These are phyloP conservation scores for Centella asiatica DNA, from an alignment of 129 eudicot species.

Conservation along the genomic window DNA sequence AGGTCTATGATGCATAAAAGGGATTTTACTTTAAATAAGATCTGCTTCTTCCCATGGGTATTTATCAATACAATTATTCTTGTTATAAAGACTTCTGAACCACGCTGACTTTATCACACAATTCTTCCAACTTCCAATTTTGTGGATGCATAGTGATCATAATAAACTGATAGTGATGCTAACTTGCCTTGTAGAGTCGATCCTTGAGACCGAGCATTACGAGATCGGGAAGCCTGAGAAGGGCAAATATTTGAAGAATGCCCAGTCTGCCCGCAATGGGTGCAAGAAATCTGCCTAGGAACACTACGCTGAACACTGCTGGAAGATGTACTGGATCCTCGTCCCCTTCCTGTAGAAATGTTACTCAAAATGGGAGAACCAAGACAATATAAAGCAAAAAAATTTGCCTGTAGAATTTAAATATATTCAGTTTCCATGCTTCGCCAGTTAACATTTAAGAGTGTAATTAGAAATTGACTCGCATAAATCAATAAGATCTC, in stretches of 20 bases:
- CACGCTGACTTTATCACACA: neutral
- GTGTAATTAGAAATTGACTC: neutral
- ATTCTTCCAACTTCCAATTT: neutral
- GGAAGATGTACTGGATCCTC: slow-evolving; percentile 43
- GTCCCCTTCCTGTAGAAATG: slow-evolving; percentile 53
- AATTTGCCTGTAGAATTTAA: too few species aligned
- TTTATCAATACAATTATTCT: too few species aligned
- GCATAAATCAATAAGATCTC: too few species aligned
- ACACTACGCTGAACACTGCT: slow-evolving; percentile 45
- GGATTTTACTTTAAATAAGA: too few species aligned
- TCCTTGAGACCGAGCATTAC: slow-evolving; percentile 40
- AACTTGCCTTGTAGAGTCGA: slow-evolving; percentile 12
- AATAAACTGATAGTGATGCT: neutral
- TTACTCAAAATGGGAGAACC: neutral
- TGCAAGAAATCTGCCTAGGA: slow-evolving; percentile 39
- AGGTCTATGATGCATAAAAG: too few species aligned
- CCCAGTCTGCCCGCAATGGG: slow-evolving; percentile 54
- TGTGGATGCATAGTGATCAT: neutral
- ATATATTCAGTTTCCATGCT: neutral
- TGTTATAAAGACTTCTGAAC: too few species aligned
- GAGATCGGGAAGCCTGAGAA: slow-evolving; percentile 49
- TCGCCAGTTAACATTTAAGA: too few species aligned
- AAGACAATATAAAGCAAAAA: neutral
- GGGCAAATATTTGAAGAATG: slow-evolving; percentile 61
- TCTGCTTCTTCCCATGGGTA: too few species aligned